phyloP scores from a whole-genome alignment of 2,329 filamentous ascomycete species.

The Fusarium transvaalense region DNA sequence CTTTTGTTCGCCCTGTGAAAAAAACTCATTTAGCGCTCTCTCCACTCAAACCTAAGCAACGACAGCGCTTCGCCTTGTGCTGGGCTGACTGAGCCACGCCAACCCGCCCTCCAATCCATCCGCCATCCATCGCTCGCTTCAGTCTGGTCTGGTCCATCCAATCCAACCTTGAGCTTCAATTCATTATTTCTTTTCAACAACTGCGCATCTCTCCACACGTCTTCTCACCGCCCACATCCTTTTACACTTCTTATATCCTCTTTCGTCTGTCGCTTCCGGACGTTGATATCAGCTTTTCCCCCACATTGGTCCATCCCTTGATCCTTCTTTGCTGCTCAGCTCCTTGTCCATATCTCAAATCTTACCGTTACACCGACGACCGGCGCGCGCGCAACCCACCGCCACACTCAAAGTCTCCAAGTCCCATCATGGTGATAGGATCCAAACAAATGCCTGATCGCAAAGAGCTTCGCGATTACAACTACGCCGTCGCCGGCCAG shows the following conservation, averaged over 20 bases:
- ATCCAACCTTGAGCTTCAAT: constrained; percentile 27
- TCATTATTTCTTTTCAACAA: constrained; percentile 31
- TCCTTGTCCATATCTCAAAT: background rate
- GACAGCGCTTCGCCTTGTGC: constrained; percentile 34
- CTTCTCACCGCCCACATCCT: constrained; percentile 27
- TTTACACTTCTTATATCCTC: constrained; percentile 19
- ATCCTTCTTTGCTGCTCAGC: constrained; percentile 7
- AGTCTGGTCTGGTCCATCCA: background rate
- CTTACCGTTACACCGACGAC: constrained; percentile 27
- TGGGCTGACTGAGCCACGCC: constrained; percentile 39
- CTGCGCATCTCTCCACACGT: constrained; percentile 24
- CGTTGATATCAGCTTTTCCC: constrained; percentile 10
- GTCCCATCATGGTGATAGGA: constrained; percentile 43
- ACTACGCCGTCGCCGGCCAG: constrained; percentile 86
- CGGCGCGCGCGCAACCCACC: constrained; percentile 24
- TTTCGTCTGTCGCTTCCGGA: constrained; percentile 36
- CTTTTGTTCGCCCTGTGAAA: background rate
- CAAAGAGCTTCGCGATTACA: constrained; percentile 75
- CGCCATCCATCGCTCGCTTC: constrained; percentile 21
- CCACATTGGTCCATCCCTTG: constrained; percentile 6
- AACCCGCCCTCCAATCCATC: constrained; percentile 26
- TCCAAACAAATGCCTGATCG: constrained; percentile 64
- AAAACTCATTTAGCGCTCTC: constrained; percentile 14
- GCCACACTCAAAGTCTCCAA: constrained; percentile 29
- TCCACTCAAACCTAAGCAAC: constrained; percentile 31